A percentile compares a stretch with the other conserved stretches of the same genome.
Evolutionary conservation across 2,329 filamentous ascomycete species (phyloP).

Genomic region (Aspergillus jensenii): DNA sequence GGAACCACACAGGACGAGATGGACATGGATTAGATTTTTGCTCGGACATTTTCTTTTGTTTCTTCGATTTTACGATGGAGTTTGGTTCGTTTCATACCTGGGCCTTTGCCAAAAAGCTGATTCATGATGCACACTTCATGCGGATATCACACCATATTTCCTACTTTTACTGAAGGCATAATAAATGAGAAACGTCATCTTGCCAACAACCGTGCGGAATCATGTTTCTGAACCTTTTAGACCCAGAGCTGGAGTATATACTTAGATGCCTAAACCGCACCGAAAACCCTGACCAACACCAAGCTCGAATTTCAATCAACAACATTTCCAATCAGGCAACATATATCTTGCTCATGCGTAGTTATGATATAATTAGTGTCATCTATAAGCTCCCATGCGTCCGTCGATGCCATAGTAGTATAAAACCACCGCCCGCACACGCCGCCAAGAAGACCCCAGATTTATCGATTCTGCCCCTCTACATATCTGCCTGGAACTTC

Average conservation of each 20-base stretch:
- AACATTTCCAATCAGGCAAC: background rate
- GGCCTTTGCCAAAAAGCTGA: slow-evolving; percentile 5
- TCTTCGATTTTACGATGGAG: slow-evolving; percentile 10
- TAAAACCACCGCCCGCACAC: background rate
- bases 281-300: background rate
- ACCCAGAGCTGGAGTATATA: background rate
- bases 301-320: background rate
- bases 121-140: slow-evolving; percentile 3
- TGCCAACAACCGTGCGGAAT: background rate
- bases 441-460: background rate
- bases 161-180: slow-evolving; percentile 2
- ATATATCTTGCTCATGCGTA: no score
- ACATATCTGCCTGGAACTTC: background rate
- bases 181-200: background rate
- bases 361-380: background rate
- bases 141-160: slow-evolving; percentile 3
- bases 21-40: slow-evolving; percentile 45
- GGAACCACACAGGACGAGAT: slow-evolving; percentile 48
- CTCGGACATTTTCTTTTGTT: slow-evolving; percentile 8
- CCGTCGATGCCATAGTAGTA: background rate
- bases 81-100: slow-evolving; percentile 12
- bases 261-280: background rate
- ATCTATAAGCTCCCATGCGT: background rate
- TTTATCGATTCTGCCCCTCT: slow-evolving; percentile 1
- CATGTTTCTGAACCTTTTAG: background rate